phyloP scores from a whole-genome alignment of 306 rosid genomes.

The Macrotyloma uniflorum region DNA sequence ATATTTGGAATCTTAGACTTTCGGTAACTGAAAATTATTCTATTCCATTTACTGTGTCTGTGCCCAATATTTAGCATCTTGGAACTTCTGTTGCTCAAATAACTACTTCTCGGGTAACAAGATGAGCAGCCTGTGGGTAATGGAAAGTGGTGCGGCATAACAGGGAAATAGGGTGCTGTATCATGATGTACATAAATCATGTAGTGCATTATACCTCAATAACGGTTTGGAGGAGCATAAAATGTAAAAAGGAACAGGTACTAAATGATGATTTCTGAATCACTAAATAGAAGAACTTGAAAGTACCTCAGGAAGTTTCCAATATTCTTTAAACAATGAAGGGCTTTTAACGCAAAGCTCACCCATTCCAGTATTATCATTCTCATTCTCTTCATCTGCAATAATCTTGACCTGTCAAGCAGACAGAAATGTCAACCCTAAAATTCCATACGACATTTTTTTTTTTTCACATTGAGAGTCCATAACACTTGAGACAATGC shows the following conservation, averaged over 20 bases:
- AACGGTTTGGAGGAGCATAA: not conserved
- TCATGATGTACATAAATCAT: constrained; percentile 16
- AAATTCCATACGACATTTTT: constrained; percentile 18
- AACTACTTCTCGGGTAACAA: not conserved
- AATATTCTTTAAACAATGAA: constrained; percentile 82
- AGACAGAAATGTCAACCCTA: constrained; percentile 21
- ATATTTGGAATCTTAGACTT: constrained; percentile 8
- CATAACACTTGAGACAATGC: not conserved
- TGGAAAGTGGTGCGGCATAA: constrained; percentile 5
- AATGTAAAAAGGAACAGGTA: constrained; percentile 18
- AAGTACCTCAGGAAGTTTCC: constrained; percentile 88
- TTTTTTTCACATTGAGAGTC: constrained; percentile 11
- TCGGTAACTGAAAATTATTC: not conserved
- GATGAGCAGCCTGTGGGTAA: not conserved
- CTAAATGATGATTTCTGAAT: constrained; percentile 13
- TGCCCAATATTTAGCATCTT: constrained; percentile 15
- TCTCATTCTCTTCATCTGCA: constrained; percentile 52
- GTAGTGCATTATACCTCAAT: constrained; percentile 7
- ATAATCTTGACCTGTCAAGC: constrained; percentile 66
- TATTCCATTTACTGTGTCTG: not conserved
- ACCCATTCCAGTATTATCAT: constrained; percentile 48
- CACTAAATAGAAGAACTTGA: constrained; percentile 21
- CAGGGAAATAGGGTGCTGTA: constrained; percentile 13
- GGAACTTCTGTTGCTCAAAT: constrained; percentile 25
- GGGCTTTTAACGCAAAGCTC: constrained; percentile 87